phyloP scores from a whole-genome alignment of 2,329 filamentous ascomycete species.

The Colletotrichum sp. region DNA sequence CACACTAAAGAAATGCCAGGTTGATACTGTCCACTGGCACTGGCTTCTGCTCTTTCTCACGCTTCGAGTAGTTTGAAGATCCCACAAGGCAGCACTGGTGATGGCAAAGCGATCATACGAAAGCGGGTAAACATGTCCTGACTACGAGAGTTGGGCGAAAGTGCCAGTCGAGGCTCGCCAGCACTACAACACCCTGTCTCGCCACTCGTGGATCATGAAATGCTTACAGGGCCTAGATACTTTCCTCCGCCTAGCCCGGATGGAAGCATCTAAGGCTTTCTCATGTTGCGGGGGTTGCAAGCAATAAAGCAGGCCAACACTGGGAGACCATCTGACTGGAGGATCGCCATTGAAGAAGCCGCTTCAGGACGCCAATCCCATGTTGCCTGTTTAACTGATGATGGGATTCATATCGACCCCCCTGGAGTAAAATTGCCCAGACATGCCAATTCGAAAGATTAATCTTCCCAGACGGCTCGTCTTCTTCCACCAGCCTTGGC shows the following conservation, averaged over 20 bases:
- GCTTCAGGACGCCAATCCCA: not conserved
- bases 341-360: not conserved
- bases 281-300: not conserved
- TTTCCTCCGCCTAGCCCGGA: not conserved
- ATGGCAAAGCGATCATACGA: not conserved
- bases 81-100: not conserved
- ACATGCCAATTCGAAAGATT: not conserved
- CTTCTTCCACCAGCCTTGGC: not conserved
- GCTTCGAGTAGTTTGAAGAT: not conserved
- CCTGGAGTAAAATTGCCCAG: not conserved
- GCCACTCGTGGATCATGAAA: not conserved
- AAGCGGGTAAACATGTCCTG: not conserved
- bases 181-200: not conserved
- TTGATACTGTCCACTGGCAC: not conserved
- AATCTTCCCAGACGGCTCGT: not conserved
- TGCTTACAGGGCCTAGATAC: not conserved
- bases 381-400: conserved; percentile 3
- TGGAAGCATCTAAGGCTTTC: not conserved
- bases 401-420: not conserved
- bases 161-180: not conserved
- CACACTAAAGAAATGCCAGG: not conserved
- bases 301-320: not conserved
- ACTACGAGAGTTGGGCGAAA: not conserved
- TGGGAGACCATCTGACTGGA: not conserved
- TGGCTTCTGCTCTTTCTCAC: not conserved